phyloP scores from a whole-genome alignment of 495 filamentous ascomycete genomes.

The Trichocladium uniseriatum region DNA sequence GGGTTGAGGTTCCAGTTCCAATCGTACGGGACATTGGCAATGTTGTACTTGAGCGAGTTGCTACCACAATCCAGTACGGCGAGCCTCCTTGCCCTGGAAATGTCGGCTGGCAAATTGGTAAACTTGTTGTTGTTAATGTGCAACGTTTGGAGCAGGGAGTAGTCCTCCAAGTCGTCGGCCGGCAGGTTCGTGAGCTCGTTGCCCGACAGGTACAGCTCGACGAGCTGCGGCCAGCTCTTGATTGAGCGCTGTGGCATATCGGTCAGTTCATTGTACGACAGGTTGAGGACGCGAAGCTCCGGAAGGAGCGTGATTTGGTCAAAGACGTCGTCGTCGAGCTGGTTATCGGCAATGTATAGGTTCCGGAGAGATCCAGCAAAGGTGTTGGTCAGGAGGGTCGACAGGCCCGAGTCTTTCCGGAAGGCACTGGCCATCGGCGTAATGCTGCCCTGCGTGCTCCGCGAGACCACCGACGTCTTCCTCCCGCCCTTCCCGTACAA shows the following conservation, averaged over 20 bases:
- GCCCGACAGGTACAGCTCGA: slow-evolving; percentile 89
- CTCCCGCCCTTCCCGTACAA: slow-evolving; percentile 63
- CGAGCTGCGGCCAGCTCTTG: slow-evolving; percentile 74
- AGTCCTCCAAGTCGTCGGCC: slow-evolving; percentile 88
- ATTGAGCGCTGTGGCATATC: slow-evolving; percentile 86
- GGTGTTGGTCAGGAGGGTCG: slow-evolving; percentile 60
- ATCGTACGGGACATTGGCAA: slow-evolving; percentile 98
- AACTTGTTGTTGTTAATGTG: slow-evolving; percentile 98
- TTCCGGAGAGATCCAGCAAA: slow-evolving; percentile 78
- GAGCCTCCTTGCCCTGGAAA: slow-evolving; percentile 81
- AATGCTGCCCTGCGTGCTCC: slow-evolving; percentile 37
- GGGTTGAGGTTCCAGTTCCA: slow-evolving; percentile 99
- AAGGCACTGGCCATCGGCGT: slow-evolving; percentile 40
- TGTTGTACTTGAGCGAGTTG: slow-evolving; percentile 97
- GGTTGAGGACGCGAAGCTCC: slow-evolving; percentile 80
- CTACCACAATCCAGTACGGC: slow-evolving; percentile 87
- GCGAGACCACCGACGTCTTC: slow-evolving; percentile 77
- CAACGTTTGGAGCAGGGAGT: slow-evolving; percentile 73
- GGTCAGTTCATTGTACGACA: slow-evolving; percentile 89
- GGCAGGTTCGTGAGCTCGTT: slow-evolving; percentile 88
- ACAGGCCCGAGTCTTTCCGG: slow-evolving; percentile 83
- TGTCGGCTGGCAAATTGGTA: slow-evolving; percentile 88
- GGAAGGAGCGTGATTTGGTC: slow-evolving; percentile 75
- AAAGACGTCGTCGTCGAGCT: slow-evolving; percentile 86
- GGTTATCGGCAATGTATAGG: slow-evolving; percentile 86